These are phyloP conservation scores for Lophiostoma macrostomum DNA, from an alignment of 495 filamentous ascomycete species.

Conservation along the genomic window DNA sequence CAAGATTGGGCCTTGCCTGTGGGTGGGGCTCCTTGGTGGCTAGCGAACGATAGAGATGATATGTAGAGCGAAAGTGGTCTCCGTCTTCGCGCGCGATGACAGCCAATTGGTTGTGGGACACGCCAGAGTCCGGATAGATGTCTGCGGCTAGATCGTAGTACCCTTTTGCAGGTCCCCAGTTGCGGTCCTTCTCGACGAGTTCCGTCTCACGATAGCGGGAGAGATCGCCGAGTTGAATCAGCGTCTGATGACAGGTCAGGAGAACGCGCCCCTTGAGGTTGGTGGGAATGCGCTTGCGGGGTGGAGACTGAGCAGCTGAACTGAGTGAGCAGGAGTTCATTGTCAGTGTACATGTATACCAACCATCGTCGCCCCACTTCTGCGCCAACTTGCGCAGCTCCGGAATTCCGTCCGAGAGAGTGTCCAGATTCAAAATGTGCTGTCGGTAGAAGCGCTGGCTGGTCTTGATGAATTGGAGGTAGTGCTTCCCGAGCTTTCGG, in stretches of 20 bases:
- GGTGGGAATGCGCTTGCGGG: conserved; percentile 43
- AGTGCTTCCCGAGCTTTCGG: conserved; percentile 76
- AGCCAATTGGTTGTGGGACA: conserved; percentile 83
- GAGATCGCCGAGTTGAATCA: conserved; percentile 86
- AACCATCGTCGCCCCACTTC: conserved; percentile 28
- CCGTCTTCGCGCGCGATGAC: conserved; percentile 73
- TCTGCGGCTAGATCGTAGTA: conserved; percentile 82
- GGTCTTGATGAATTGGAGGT: conserved; percentile 77
- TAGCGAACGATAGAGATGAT: conserved; percentile 82
- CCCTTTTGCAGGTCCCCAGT: conserved; percentile 75
- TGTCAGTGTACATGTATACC: neutral
- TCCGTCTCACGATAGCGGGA: conserved; percentile 84
- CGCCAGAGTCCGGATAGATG: conserved; percentile 73
- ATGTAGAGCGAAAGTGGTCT: conserved; percentile 77
- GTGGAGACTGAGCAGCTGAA: conserved; percentile 7
- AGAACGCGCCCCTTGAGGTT: conserved; percentile 57
- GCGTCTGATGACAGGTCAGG: conserved; percentile 73
- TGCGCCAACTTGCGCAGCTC: conserved; percentile 51
- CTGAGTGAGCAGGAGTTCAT: neutral
- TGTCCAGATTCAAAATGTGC: conserved; percentile 75
- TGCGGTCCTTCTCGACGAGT: conserved; percentile 59
- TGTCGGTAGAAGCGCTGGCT: conserved; percentile 82
- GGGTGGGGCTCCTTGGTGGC: conserved; percentile 70
- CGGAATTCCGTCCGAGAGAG: conserved; percentile 64
- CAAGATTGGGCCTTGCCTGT: conserved; percentile 68